Base-by-base conservation (phyloP, 495 filamentous ascomycete genomes). In the Penicillium chermesinum region DNA sequence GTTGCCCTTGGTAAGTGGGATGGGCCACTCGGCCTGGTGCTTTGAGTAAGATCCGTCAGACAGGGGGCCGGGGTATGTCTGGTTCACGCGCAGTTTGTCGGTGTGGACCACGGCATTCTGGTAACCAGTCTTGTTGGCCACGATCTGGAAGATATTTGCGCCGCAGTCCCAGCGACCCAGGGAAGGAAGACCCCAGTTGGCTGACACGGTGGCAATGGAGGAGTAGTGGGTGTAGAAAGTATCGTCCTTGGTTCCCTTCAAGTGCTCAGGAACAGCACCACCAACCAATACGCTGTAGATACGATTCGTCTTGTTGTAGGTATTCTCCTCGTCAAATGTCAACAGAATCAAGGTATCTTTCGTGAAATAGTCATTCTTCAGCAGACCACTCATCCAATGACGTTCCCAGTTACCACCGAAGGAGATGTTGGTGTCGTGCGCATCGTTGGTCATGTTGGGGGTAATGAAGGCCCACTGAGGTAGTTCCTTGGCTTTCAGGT, bases 401-500 rank as follows among this genome's bases (percentile, higher is more conserved):
- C 74, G 72, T 8, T 79, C 69, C 83, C 83, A 88, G 10, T 56
- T 55, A 2, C 75, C 78, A 7, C 79, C 77, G 47, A 77, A 74
- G 15, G 75, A 77, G 39, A 88, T 73, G 61, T 73, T 74, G 41
- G 81, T 81, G 62, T 89, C 85, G 54, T 89, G 85, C 20, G 76
- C 86, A 59, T 85, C 82, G 51, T 84, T 80, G 50, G 79, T 72
- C 84, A 88, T 87, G 71, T 87, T 87, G 15, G 85, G 85, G 12
- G 84, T 88, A 48, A 87, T 78, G 66, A 88, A 87, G 49, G 76
- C 76, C 81, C 81, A 87, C 63, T 88, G 85, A 9, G 84, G 85
- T 13, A 88, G 74, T 22, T 63, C 71, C 49, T 79, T 64, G 41
- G 67, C 54, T 36, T 69, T 58, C 13, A 87, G 64, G 50, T 87